Evolutionary conservation across 2,329 filamentous ascomycete genomes (phyloP), one percentile per base, ranked within the genome.

Genomic region (Lachnellula cervina): DNA sequence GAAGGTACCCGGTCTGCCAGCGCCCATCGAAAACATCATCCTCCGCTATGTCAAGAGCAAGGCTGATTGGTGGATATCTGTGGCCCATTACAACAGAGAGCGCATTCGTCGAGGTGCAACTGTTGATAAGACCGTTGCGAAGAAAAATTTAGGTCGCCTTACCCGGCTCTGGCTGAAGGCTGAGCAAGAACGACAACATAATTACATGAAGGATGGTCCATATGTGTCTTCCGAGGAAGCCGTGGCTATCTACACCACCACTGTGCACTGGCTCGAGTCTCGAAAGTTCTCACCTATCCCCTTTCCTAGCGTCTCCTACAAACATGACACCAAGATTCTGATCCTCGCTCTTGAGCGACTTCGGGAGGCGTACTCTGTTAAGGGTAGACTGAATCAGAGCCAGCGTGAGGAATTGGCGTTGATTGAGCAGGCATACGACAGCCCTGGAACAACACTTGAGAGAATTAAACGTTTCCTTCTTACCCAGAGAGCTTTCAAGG

Each of bases 1-100:
- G 94, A 99, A 99, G 77, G 94, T 99, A 2, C 94, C 94, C 51
- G 95, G 94, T 38, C 75, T 99, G 58, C 94, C 94, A 42, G 95
- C 95, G 14, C 93, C 94, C 0, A 97, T 99, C 61, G 94, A 99
- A 74, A 99, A 97, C 69, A 96, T 99, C 66, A 99, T 99, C 67
- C 79, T 99, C 59, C 89, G 94, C 68, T 99, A 99, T 66, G 95
- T 99, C 66, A 99, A 99, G 79, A 93, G 91, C 64, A 99, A 99
- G 79, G 94, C 94, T 17, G 94, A 99, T 71, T 99, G 94, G 95
- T 99, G 94, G 94, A 93, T 99, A 59, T 97, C 92, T 21, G 95
- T 99, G 34, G 94, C 94, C 11, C 94, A 99, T 71, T 99, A 99
- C 77, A 99, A 99, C 71, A 88, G 94, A 67, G 94, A 99, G 76